Percentiles rank a stretch among this genome's conserved stretches.
Conservation (phyloP, 352 stramenopile species). For the Globisporangium nagaii region DNA sequence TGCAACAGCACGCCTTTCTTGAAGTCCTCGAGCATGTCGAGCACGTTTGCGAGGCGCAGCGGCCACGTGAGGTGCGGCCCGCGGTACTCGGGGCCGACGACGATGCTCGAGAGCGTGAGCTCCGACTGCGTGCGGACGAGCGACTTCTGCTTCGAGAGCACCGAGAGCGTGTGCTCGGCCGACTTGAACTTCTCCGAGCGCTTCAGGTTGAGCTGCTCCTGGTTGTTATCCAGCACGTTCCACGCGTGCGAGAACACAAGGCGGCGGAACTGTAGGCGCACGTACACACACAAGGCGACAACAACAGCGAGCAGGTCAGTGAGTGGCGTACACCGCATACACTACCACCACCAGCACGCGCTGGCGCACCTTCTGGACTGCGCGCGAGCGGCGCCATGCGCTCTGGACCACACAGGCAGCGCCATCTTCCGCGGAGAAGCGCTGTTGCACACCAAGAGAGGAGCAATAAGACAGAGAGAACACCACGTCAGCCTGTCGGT, state of each 20-base stretch:
- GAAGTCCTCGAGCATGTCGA: slow-evolving; percentile 89
- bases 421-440: slow-evolving; percentile 70
- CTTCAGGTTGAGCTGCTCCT: slow-evolving; percentile 87
- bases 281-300: neutral
- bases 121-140: slow-evolving; percentile 51
- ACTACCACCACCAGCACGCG: neutral
- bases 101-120: slow-evolving; percentile 42
- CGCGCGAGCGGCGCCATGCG: slow-evolving; percentile 59
- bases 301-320: neutral
- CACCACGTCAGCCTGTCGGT: neutral
- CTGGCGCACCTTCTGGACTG: slow-evolving; percentile 53
- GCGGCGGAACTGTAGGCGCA: slow-evolving; percentile 42
- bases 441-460: slow-evolving; percentile 34
- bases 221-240: slow-evolving; percentile 89
- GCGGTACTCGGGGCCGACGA: slow-evolving; percentile 54
- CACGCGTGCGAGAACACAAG: slow-evolving; percentile 80
- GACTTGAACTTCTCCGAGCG: slow-evolving; percentile 83
- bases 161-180: slow-evolving; percentile 70
- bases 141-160: slow-evolving; percentile 61
- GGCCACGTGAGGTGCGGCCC: slow-evolving; percentile 82
- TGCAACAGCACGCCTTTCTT: slow-evolving; percentile 86
- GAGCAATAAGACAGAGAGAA: neutral
- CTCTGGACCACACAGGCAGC: slow-evolving; percentile 78
- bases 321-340: neutral
- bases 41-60: slow-evolving; percentile 75